These are phyloP conservation scores for Alternaria viburni DNA, from an alignment of 2,329 filamentous ascomycete species.

Conservation along the genomic window DNA sequence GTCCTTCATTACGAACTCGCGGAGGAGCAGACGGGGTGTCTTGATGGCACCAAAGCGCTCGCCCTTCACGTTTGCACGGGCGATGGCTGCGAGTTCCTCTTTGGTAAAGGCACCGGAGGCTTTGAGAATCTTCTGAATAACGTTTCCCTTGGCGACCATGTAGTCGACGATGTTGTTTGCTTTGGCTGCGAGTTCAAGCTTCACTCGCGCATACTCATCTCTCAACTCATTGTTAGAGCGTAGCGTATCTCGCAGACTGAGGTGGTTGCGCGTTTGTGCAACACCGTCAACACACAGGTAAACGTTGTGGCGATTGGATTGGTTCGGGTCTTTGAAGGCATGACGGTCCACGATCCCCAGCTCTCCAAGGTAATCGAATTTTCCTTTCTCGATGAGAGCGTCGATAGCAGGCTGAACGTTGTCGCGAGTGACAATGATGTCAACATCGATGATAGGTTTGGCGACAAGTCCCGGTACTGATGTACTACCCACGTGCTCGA, in stretches of 20 bases:
- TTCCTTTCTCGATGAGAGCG: slow-evolving; percentile 38
- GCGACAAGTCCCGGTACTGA: slow-evolving; percentile 45
- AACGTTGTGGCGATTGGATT: slow-evolving; percentile 38
- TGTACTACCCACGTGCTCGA: slow-evolving; percentile 50
- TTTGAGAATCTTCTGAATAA: slow-evolving; percentile 30
- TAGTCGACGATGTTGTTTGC: slow-evolving; percentile 30
- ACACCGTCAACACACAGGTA: slow-evolving; percentile 48
- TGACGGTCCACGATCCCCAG: slow-evolving; percentile 46
- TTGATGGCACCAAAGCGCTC: slow-evolving; percentile 22
- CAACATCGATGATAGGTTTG: slow-evolving; percentile 49
- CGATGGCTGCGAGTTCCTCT: slow-evolving; percentile 28
- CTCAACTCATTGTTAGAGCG: slow-evolving; percentile 36
- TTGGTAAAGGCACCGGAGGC: slow-evolving; percentile 18
- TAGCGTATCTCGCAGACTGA: slow-evolving; percentile 47
- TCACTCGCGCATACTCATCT: slow-evolving; percentile 35
- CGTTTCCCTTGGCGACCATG: slow-evolving; percentile 22
- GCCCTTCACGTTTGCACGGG: slow-evolving; percentile 21
- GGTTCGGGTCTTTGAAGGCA: slow-evolving; percentile 41
- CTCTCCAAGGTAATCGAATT: slow-evolving; percentile 48
- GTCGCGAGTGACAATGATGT: slow-evolving; percentile 38
- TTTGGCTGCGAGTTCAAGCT: slow-evolving; percentile 27
- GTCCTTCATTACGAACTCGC: slow-evolving; percentile 37
- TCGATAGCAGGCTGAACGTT: slow-evolving; percentile 34
- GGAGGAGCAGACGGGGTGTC: slow-evolving; percentile 31
- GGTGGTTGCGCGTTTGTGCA: slow-evolving; percentile 46